Percentiles rank a stretch among this genome's conserved stretches.
These are phyloP conservation scores for Xylaria sp. DNA, from an alignment of 2,329 filamentous ascomycete species.

Conservation along the genomic window DNA sequence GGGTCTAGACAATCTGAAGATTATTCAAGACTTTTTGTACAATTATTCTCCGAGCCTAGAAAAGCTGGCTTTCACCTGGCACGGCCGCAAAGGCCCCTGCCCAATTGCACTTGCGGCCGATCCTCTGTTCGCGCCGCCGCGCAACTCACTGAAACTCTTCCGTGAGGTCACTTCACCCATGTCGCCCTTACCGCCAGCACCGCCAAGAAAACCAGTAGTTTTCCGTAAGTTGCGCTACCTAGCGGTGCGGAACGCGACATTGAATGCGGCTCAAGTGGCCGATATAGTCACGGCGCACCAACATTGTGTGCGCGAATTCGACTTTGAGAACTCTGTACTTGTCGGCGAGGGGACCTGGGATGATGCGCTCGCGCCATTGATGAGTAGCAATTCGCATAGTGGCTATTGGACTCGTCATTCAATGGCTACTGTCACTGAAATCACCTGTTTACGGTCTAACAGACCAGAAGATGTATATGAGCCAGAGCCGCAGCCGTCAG, in stretches of 20 bases:
- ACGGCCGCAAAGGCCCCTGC: conserved; percentile 76
- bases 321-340: conserved; percentile 81
- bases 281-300: conserved; percentile 75
- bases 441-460: conserved; percentile 43
- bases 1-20: conserved; percentile 76
- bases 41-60: conserved; percentile 74
- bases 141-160: conserved; percentile 68
- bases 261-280: conserved; percentile 77
- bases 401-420: conserved; percentile 59
- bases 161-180: conserved; percentile 73
- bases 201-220: conserved; percentile 65
- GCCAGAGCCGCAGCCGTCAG: conserved; percentile 62
- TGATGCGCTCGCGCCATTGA: conserved; percentile 80
- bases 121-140: conserved; percentile 71
- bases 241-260: conserved; percentile 76
- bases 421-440: conserved; percentile 49
- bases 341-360: conserved; percentile 79
- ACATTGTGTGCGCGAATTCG: conserved; percentile 77
- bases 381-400: conserved; percentile 58
- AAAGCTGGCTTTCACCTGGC: conserved; percentile 81
- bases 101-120: conserved; percentile 78
- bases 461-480: conserved; percentile 41
- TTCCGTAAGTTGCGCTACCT: conserved; percentile 77
- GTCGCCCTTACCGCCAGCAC: conserved; percentile 68
- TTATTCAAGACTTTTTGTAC: conserved; percentile 84